Base-by-base conservation (phyloP, 805 yeast genomes). In the Tetrapisispora namnaoensis region DNA sequence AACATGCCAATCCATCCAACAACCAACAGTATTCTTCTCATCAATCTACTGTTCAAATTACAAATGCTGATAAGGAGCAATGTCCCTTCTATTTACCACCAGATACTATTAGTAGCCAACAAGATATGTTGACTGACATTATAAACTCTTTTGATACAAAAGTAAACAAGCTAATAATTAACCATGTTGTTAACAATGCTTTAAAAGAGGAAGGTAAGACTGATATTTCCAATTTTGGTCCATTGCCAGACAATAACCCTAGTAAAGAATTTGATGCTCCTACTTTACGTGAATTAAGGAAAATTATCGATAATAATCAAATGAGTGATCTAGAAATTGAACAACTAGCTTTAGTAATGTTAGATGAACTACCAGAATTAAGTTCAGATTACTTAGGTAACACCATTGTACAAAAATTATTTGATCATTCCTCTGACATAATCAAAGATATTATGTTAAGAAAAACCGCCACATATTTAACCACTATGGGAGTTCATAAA, bases 331-430 rank as follows among this genome's bases (percentile, higher is more conserved):
- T 73, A 16, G 95, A 87, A 52, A 73, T 88, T 42, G 97, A 90
- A 62, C 89, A 81, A 53, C 69, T 88, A 37, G 88, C 95, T 6
- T 61, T 88, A 45, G 84, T 88, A 6, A 86, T 91, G 90, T 69
- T 86, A 51, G 83, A 79, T 51, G 98, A 93, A 65, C 74, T 93
- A 51, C 95, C 97, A 1, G 95, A 87, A 60, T 72, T 93, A 46
- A 80, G 96, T 28, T 81, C 91, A 46, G 99, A 93, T 67, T 93
- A 93, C 61, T 71, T 93, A 48, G 99, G 99, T 21, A 93, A 93
- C 62, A 93, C 99, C 0, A 86, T 93, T 44, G 95, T 91, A 20
- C 99, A 93, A 69, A 90, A 89, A 63, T 68, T 93, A 30, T 90
- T 90, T 62, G 85, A 86, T 43, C 72, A 74, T 47, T 77, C 88